Percentiles rank a stretch among this genome's conserved stretches.
Evolutionary conservation across 345 rosid species (phyloP).

Genomic region (rapeseed (Brassica napus)): DNA sequence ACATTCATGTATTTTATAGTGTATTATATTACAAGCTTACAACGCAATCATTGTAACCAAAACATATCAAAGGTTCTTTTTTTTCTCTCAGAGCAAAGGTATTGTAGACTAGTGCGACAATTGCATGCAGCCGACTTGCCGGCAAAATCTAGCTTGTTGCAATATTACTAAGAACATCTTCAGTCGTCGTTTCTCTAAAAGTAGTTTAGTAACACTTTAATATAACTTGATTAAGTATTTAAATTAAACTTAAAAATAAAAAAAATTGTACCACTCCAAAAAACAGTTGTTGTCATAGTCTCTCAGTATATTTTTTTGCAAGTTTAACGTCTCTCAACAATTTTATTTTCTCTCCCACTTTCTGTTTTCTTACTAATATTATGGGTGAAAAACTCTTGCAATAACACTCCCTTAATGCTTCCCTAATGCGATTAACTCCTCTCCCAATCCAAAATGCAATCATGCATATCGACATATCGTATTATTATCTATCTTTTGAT

Average conservation of each 20-base stretch:
- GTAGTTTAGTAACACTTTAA: too few species aligned
- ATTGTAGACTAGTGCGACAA: background rate
- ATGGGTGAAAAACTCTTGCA: too few species aligned
- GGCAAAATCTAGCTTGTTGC: background rate
- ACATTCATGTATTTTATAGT: background rate
- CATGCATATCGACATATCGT: background rate
- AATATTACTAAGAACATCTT: background rate
- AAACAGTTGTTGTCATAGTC: too few species aligned
- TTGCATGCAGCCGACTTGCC: background rate
- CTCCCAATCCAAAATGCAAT: background rate
- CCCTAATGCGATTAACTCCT: background rate
- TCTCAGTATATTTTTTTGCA: too few species aligned
- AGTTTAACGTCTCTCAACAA: background rate
- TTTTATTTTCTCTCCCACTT: too few species aligned
- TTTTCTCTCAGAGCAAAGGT: background rate
- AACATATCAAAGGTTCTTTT: background rate
- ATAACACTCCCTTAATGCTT: too few species aligned
- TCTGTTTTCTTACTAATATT: too few species aligned
- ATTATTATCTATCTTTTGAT: too few species aligned
- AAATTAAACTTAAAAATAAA: too few species aligned
- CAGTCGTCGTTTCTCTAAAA: too few species aligned
- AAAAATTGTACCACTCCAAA: too few species aligned
- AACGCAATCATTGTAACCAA: background rate
- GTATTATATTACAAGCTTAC: background rate
- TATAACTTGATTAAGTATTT: too few species aligned